phyloP scores from a whole-genome alignment of 2,329 filamentous ascomycete species.

The Fusarium brevicatenulatum region DNA sequence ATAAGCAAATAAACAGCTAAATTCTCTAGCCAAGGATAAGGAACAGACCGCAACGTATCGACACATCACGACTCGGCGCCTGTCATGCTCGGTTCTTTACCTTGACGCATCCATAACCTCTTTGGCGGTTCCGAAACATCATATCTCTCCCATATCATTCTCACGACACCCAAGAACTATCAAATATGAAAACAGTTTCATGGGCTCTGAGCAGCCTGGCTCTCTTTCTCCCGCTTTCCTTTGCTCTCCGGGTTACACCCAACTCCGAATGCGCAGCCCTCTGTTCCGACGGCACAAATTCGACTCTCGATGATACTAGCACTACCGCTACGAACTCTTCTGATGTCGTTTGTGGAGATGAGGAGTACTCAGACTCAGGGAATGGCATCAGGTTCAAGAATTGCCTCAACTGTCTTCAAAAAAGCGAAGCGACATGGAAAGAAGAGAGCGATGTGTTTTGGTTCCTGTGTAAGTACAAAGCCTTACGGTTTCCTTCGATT shows the following conservation, averaged over 20 bases:
- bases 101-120: constrained; percentile 1
- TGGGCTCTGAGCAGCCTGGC: not conserved
- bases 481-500: no score
- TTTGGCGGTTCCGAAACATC: not conserved
- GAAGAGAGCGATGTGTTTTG: constrained; percentile 46
- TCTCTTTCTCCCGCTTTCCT: not conserved
- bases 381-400: constrained; percentile 58
- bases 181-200: not conserved
- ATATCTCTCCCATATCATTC: not conserved
- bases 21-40: not conserved
- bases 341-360: constrained; percentile 60
- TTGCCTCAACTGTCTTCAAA: constrained; percentile 59
- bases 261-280: constrained; percentile 49
- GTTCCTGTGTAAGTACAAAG: constrained; percentile 57
- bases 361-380: constrained; percentile 50
- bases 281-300: no score
- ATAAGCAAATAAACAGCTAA: not conserved
- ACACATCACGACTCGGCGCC: not conserved
- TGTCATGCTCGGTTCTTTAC: constrained; percentile 20
- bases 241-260: constrained; percentile 53
- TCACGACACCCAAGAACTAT: not conserved
- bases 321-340: constrained; percentile 53
- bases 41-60: not conserved
- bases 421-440: constrained; percentile 48
- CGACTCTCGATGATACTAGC: no score